phyloP scores from a whole-genome alignment of 2,329 filamentous ascomycete species.

The Botrytis paeoniae region DNA sequence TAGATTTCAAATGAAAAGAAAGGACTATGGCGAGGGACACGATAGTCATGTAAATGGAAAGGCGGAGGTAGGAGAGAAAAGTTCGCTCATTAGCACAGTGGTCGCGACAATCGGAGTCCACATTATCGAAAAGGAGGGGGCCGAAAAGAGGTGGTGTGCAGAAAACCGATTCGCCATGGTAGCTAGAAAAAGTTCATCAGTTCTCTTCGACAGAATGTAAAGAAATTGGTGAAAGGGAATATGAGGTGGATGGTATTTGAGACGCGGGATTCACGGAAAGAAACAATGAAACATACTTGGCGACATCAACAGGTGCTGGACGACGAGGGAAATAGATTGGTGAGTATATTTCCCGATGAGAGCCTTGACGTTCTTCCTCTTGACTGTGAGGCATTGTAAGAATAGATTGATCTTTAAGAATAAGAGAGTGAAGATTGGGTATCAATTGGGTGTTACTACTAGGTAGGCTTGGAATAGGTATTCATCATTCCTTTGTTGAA shows the following conservation, averaged over 20 bases:
- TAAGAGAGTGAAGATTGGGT: not conserved
- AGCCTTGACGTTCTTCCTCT: not conserved
- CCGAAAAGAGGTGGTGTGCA: conserved; percentile 41
- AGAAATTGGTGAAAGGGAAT: not conserved
- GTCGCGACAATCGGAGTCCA: conserved; percentile 60
- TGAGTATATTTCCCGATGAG: conserved; percentile 7
- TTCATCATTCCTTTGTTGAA: not conserved
- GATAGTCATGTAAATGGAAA: conserved; percentile 86
- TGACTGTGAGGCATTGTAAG: not conserved
- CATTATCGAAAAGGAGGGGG: conserved; percentile 64
- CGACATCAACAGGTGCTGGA: conserved; percentile 4
- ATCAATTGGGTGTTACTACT: not conserved
- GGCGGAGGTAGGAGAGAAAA: conserved; percentile 87
- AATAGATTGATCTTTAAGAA: not conserved
- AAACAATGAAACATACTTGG: not conserved
- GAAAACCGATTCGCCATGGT: conserved; percentile 30
- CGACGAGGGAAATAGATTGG: conserved; percentile 10
- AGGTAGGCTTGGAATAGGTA: not conserved
- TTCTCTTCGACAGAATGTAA: not conserved
- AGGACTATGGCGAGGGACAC: conserved; percentile 87
- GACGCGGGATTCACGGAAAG: not conserved
- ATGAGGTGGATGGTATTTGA: not conserved
- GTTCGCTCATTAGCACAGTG: conserved; percentile 54
- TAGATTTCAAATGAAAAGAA: conserved; percentile 82
- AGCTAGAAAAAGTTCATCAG: conserved; percentile 17